Evolutionary conservation across 1,284 basidiomycete genomes (phyloP).

Genomic region (Hymenochaete sp.): DNA sequence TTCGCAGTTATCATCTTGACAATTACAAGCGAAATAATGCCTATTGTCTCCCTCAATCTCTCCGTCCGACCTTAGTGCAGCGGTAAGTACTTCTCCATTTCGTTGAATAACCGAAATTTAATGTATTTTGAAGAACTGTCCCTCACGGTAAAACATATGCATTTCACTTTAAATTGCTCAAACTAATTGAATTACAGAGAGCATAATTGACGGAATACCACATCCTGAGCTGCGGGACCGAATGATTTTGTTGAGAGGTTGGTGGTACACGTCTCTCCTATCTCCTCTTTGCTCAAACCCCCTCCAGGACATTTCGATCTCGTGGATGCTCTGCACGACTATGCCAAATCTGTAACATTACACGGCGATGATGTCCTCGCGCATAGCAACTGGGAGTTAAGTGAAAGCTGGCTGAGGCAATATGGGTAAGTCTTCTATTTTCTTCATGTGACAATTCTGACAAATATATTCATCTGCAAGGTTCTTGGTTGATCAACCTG

Average conservation of each 20-base stretch:
- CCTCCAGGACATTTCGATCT: constrained; percentile 65
- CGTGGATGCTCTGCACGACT: constrained; percentile 67
- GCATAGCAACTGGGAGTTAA: constrained; percentile 83
- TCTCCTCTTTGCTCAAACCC: neutral
- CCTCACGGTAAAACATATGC: constrained; percentile 56
- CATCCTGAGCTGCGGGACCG: constrained; percentile 83
- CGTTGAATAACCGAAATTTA: neutral
- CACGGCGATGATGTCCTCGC: constrained; percentile 86
- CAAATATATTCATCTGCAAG: constrained; percentile 30
- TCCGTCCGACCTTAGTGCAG: constrained; percentile 80
- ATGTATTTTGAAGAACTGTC: constrained; percentile 47
- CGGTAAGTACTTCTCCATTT: constrained; percentile 34
- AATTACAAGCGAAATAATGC: constrained; percentile 74
- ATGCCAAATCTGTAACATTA: constrained; percentile 56
- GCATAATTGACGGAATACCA: constrained; percentile 80
- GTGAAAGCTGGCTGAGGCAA: constrained; percentile 71
- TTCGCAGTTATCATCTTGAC: constrained; percentile 70
- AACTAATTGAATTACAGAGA: constrained; percentile 40
- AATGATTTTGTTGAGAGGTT: constrained; percentile 79
- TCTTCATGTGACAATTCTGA: constrained; percentile 1
- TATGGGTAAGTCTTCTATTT: constrained; percentile 51
- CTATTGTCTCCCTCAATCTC: constrained; percentile 81
- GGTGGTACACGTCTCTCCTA: constrained; percentile 15
- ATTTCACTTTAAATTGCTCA: constrained; percentile 2
- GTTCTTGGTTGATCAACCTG: constrained; percentile 60